Evolutionary conservation across 2,329 filamentous ascomycete genomes (phyloP).

Genomic region (Nannizzia gypsea): DNA sequence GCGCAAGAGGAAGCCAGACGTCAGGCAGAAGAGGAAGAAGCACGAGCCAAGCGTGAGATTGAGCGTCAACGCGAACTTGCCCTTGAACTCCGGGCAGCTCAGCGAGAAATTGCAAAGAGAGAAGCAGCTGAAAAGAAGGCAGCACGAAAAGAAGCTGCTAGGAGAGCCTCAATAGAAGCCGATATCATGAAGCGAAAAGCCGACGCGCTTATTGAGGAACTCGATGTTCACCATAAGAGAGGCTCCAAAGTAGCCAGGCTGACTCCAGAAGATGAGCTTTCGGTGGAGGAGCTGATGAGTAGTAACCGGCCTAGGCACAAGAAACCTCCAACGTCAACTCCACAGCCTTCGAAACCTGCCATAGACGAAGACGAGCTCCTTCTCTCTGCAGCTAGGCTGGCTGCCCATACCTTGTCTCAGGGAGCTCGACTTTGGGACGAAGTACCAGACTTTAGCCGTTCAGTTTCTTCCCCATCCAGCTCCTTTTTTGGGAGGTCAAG

Average conservation of each 20-base stretch:
- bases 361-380: conserved; percentile 34
- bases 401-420: conserved; percentile 28
- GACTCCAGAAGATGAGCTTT: conserved; percentile 8
- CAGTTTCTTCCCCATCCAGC: conserved; percentile 12
- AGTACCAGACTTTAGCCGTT: conserved; percentile 16
- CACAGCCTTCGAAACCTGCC: conserved; percentile 8
- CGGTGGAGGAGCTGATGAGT: conserved; percentile 14
- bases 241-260: conserved; percentile 8
- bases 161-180: conserved; percentile 11
- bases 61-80: conserved; percentile 9
- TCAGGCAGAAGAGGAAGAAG: conserved; percentile 9
- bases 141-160: conserved; percentile 8
- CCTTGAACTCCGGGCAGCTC: conserved; percentile 10
- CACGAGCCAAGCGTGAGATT: conserved; percentile 8
- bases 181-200: conserved; percentile 15
- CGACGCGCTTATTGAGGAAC: conserved; percentile 3
- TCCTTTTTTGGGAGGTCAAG: conserved; percentile 7
- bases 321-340: conserved; percentile 6
- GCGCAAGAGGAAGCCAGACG: conserved; percentile 6
- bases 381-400: conserved; percentile 31
- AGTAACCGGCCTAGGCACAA: conserved; percentile 9
- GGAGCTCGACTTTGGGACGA: conserved; percentile 25
- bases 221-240: not conserved
- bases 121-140: conserved; percentile 10
- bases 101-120: conserved; percentile 12